Percentiles rank a stretch among this genome's conserved stretches.
phyloP scores from a whole-genome alignment of 768 basidiomycete genomes.

The Collybia sp. region DNA sequence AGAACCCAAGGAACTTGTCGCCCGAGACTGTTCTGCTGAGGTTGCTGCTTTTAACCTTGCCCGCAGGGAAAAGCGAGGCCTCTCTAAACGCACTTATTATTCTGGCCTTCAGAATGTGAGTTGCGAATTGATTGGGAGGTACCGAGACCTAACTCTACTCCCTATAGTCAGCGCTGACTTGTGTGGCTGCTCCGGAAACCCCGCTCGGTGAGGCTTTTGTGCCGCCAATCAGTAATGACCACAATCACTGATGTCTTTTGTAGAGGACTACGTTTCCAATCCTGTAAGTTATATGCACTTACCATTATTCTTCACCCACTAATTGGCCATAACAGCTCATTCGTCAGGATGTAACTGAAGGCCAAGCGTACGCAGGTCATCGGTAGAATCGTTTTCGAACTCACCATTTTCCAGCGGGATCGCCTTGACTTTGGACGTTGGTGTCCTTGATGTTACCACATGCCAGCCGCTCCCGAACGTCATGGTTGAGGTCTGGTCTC shows the following conservation, averaged over 20 bases:
- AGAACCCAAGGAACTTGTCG: not conserved
- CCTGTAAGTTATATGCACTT: conserved; percentile 7
- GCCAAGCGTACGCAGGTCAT: conserved; percentile 11
- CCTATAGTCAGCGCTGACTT: not conserved
- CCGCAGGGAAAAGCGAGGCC: conserved; percentile 11
- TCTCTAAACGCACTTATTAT: conserved; percentile 8
- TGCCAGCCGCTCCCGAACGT: conserved; percentile 32
- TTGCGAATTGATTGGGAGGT: not conserved
- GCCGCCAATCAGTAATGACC: not conserved
- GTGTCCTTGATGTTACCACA: conserved; percentile 31
- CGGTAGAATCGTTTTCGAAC: not conserved
- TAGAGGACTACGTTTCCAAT: conserved; percentile 16
- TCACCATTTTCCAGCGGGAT: conserved; percentile 23
- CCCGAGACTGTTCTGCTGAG: conserved; percentile 11
- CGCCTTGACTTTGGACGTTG: conserved; percentile 30
- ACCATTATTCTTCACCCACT: not conserved
- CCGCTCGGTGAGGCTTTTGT: not conserved
- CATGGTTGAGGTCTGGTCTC: conserved; percentile 25
- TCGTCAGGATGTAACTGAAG: conserved; percentile 17
- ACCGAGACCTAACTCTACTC: not conserved
- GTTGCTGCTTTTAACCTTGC: conserved; percentile 11
- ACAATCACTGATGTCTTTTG: not conserved
- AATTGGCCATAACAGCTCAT: conserved; percentile 5
- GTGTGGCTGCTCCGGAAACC: not conserved
- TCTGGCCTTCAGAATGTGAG: conserved; percentile 13